A percentile compares a stretch with the other conserved stretches of the same genome.
These are phyloP conservation scores for Cucumis cinereus DNA, from an alignment of 306 rosid genomes.

Conservation along the genomic window DNA sequence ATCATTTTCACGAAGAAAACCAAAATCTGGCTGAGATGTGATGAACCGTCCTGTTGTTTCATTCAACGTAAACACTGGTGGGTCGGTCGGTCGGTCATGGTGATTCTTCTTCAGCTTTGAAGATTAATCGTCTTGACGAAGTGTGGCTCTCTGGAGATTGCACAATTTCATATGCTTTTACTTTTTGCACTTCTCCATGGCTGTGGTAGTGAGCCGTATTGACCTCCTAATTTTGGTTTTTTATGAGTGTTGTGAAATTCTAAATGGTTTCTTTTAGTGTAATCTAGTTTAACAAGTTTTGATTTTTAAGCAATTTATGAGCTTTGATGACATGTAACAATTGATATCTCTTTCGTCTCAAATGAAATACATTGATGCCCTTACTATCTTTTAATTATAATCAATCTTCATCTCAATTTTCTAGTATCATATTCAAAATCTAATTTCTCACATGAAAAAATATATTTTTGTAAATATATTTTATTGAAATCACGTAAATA, in stretches of 20 bases:
- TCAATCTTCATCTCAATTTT: too few relatives aligned
- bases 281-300: neutral
- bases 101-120: neutral
- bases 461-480: too few relatives aligned
- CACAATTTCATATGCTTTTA: neutral
- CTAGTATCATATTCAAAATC: too few relatives aligned
- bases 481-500: too few relatives aligned
- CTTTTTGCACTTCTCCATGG: neutral
- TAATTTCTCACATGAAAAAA: too few relatives aligned
- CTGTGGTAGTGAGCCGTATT: neutral
- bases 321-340: neutral
- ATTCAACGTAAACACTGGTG: neutral
- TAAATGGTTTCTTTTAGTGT: neutral
- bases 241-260: neutral
- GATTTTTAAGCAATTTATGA: neutral
- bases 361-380: too few relatives aligned
- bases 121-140: neutral
- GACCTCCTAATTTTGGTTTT: neutral
- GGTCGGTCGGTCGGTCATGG: neutral
- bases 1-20: slow-evolving; percentile 29
- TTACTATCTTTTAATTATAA: too few relatives aligned
- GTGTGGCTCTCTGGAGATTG: neutral
- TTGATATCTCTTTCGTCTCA: too few relatives aligned
- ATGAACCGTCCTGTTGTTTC: neutral
- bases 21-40: slow-evolving; percentile 39